Evolutionary conservation across 768 basidiomycete genomes (phyloP).

Genomic region (Tulasnella sp.): DNA sequence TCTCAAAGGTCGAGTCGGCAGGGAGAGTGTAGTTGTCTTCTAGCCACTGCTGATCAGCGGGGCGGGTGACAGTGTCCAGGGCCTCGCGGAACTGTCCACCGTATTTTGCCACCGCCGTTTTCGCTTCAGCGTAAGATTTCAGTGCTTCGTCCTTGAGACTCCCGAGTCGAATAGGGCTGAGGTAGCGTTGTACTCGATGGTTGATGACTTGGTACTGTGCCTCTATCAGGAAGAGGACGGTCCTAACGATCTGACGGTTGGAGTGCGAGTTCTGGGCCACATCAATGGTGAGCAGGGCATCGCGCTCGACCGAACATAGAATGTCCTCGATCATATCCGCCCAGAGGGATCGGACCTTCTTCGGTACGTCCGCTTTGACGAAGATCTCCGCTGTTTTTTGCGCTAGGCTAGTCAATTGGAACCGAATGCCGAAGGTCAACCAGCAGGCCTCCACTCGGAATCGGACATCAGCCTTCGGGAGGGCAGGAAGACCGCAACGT

Average conservation of each 20-base stretch:
- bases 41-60: constrained; percentile 49
- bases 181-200: constrained; percentile 39
- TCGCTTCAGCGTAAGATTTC: background rate
- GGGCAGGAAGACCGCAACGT: constrained; percentile 57
- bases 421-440: constrained; percentile 57
- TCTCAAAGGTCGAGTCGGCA: constrained; percentile 49
- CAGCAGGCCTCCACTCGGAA: constrained; percentile 66
- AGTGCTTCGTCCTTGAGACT: background rate
- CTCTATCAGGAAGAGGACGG: constrained; percentile 51
- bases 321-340: constrained; percentile 53
- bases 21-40: constrained; percentile 48
- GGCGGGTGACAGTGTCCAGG: constrained; percentile 19
- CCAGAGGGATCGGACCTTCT: constrained; percentile 47
- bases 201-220: constrained; percentile 53
- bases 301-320: constrained; percentile 51
- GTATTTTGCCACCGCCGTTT: constrained; percentile 19
- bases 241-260: constrained; percentile 56
- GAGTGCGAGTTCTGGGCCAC: constrained; percentile 56
- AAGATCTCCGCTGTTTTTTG: constrained; percentile 49
- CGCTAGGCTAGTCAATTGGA: constrained; percentile 54
- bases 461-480: constrained; percentile 60
- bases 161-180: constrained; percentile 32
- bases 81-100: constrained; percentile 38
- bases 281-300: constrained; percentile 52
- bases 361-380: background rate